These are phyloP conservation scores for Saturnispora silvae DNA, from an alignment of 805 yeast genomes.

Conservation along the genomic window DNA sequence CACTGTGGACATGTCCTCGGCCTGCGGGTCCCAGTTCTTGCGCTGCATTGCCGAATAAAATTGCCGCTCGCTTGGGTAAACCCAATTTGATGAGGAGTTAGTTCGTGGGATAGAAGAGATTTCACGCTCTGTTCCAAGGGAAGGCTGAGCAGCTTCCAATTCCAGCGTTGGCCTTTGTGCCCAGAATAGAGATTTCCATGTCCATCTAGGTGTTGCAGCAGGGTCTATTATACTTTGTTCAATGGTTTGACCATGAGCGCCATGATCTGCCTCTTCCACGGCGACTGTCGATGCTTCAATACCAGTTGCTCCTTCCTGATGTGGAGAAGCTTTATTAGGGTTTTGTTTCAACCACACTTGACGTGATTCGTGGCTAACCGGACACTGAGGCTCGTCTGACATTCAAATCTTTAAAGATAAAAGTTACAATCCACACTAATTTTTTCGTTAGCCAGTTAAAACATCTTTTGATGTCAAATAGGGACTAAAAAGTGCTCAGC, in stretches of 20 bases:
- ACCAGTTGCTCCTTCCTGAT: too few relatives aligned
- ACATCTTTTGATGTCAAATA: too few relatives aligned
- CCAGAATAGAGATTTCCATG: slow-evolving; percentile 17
- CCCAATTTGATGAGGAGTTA: slow-evolving; percentile 62
- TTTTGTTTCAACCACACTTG: slow-evolving; percentile 41
- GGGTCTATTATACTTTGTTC: background rate
- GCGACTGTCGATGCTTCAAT: too few relatives aligned
- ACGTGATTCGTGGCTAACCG: slow-evolving; percentile 57
- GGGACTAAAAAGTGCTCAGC: too few relatives aligned
- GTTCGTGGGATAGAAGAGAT: slow-evolving; percentile 79
- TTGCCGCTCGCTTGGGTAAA: slow-evolving; percentile 92
- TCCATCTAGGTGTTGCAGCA: slow-evolving; percentile 4
- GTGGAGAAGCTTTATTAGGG: slow-evolving; percentile 12
- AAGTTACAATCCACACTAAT: too few relatives aligned
- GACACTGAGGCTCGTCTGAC: slow-evolving; percentile 36
- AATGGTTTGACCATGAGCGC: too few relatives aligned
- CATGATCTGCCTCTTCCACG: too few relatives aligned
- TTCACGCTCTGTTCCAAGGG: slow-evolving; percentile 72
- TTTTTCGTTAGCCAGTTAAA: too few relatives aligned
- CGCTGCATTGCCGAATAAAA: slow-evolving; percentile 90
- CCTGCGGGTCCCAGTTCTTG: slow-evolving; percentile 77
- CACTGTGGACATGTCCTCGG: slow-evolving; percentile 75
- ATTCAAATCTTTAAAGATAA: too few relatives aligned
- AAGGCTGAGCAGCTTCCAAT: too few relatives aligned
- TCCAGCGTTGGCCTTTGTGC: slow-evolving; percentile 5